A percentile compares a stretch with the other conserved stretches of the same genome.
These are phyloP conservation scores for Apophysomyces sp. DNA, from an alignment of 371 early-diverging fungal genomes.

Conservation along the genomic window DNA sequence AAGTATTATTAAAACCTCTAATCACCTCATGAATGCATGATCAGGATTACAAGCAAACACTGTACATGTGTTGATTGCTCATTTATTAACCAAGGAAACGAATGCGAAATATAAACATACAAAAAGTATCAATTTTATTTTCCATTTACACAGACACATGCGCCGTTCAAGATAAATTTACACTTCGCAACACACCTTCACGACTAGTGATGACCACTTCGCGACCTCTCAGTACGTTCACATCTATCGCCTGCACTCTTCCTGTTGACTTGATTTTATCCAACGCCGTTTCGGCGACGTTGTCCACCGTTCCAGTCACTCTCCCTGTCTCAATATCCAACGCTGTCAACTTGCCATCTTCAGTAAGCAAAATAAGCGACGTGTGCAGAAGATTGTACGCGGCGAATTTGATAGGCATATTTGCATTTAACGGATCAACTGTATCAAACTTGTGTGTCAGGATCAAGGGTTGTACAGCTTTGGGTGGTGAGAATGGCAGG, in stretches of 20 bases:
- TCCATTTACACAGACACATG: neutral
- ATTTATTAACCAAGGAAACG: too few species aligned
- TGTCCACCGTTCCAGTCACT: conserved; percentile 4
- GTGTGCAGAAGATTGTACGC: conserved; percentile 25
- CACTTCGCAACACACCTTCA: conserved; percentile 13
- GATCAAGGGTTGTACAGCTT: conserved; percentile 26
- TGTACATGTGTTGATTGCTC: too few species aligned
- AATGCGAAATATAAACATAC: neutral
- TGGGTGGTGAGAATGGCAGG: conserved; percentile 38
- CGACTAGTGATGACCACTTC: conserved; percentile 18
- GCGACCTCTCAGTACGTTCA: conserved; percentile 14
- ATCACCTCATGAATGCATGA: too few species aligned
- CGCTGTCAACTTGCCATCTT: conserved; percentile 16
- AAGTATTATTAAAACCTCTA: too few species aligned
- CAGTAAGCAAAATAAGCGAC: conserved; percentile 17
- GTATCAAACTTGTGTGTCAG: conserved; percentile 35
- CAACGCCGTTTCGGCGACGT: neutral
- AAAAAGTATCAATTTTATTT: neutral
- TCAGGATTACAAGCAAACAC: neutral
- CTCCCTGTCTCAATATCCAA: conserved; percentile 26
- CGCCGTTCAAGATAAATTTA: neutral
- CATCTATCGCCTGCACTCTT: conserved; percentile 13
- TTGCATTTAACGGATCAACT: neutral
- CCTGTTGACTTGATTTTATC: neutral
- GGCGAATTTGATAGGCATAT: conserved; percentile 15